Evolutionary conservation across 257 asterid genomes (phyloP).

Genomic region (Fraxinus pennsylvanica): DNA sequence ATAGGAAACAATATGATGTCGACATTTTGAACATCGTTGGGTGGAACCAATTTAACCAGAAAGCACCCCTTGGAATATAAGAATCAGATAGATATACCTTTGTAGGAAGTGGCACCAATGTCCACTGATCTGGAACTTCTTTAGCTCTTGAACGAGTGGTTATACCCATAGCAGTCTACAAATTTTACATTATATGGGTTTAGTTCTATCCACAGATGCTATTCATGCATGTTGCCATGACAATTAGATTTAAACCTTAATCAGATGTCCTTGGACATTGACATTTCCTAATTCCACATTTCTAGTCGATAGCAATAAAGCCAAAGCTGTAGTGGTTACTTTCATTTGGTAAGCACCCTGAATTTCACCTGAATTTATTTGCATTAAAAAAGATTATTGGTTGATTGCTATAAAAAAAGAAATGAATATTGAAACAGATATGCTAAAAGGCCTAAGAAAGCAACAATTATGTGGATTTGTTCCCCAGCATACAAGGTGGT

Average conservation of each 20-base stretch:
- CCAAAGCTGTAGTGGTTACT: conserved; percentile 88
- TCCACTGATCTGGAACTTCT: conserved; percentile 83
- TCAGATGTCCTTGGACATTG: conserved; percentile 70
- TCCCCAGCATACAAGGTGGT: not conserved
- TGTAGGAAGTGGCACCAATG: conserved; percentile 66
- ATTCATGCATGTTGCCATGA: conserved; percentile 3
- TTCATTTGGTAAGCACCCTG: conserved; percentile 94
- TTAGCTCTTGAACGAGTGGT: conserved; percentile 93
- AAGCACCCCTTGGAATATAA: conserved; percentile 7
- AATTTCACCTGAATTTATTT: conserved; percentile 69
- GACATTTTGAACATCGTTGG: not conserved
- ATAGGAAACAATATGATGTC: not conserved
- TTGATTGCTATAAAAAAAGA: not conserved
- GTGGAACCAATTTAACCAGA: not conserved
- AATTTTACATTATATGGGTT: conserved; percentile 27
- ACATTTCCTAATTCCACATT: conserved; percentile 69
- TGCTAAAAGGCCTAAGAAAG: not conserved
- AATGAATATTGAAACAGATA: not conserved
- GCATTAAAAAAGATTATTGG: conserved; percentile 22
- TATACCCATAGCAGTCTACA: conserved; percentile 71
- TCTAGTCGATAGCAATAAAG: conserved; percentile 70
- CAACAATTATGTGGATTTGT: not conserved
- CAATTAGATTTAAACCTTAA: conserved; percentile 57
- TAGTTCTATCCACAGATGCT: conserved; percentile 9
- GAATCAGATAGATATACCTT: conserved; percentile 51